phyloP scores from a whole-genome alignment of 208 protist species.

The Trypanosoma caninum region DNA sequence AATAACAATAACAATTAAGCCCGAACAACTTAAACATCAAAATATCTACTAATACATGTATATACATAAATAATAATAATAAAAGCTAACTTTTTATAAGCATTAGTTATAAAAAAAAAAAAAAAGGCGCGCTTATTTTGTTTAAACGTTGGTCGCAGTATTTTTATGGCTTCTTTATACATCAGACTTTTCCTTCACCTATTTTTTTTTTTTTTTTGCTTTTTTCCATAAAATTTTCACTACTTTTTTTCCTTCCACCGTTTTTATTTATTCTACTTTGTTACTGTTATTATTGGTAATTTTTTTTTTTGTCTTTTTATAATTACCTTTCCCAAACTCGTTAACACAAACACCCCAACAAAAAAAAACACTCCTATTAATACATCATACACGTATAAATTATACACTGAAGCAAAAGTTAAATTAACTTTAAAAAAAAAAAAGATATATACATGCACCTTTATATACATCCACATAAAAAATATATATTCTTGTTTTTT shows the following conservation, averaged over 20 bases:
- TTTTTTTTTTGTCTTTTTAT: too few species aligned
- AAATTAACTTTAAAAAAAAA: too few species aligned
- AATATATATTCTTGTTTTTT: background rate
- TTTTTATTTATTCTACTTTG: background rate
- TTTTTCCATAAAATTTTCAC: background rate
- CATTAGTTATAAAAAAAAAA: background rate
- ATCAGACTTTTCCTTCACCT: background rate
- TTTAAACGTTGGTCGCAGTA: background rate
- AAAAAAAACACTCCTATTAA: too few species aligned
- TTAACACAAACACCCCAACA: too few species aligned
- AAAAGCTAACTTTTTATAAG: too few species aligned
- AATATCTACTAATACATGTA: background rate
- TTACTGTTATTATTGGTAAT: background rate
- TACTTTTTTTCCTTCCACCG: background rate
- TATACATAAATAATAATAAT: conserved; percentile 5
- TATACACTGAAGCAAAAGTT: too few species aligned
- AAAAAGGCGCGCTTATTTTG: background rate
- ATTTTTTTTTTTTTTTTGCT: background rate
- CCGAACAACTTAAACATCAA: background rate
- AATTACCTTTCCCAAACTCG: too few species aligned
- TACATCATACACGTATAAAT: too few species aligned
- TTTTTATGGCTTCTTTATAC: background rate
- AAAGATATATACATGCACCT: too few species aligned
- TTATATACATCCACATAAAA: background rate
- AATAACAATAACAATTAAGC: background rate